Conservation (phyloP, 495 filamentous ascomycete species). For the Talaromyces proteolyticus region DNA sequence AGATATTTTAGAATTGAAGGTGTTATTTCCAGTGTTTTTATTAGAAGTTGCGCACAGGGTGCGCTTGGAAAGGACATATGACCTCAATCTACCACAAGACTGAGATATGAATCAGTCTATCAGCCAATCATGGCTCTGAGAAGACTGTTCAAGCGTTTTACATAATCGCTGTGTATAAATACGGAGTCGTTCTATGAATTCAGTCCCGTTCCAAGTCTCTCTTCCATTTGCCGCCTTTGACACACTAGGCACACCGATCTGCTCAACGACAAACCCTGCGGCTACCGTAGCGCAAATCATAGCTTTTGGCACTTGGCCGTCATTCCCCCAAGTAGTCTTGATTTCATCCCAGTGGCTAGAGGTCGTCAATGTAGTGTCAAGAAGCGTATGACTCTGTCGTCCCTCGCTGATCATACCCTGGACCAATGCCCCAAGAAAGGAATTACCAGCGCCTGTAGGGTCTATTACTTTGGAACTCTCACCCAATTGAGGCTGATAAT, state of each 20-base stretch:
- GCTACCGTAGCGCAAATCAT: conserved; percentile 76
- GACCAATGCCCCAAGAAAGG: conserved; percentile 79
- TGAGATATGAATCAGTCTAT: conserved; percentile 20
- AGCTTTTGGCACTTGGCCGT: conserved; percentile 56
- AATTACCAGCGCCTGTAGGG: conserved; percentile 94
- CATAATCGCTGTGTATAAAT: conserved; percentile 46
- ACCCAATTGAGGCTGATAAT: conserved; percentile 34
- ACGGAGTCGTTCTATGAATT: conserved; percentile 46
- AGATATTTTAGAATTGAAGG: background rate
- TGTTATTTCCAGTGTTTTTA: conserved; percentile 2
- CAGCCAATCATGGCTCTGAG: conserved; percentile 40
- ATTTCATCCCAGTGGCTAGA: conserved; percentile 27
- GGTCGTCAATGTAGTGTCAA: conserved; percentile 25
- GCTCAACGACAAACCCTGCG: conserved; percentile 91
- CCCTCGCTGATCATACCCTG: conserved; percentile 63
- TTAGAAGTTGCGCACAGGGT: background rate
- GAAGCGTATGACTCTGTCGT: conserved; percentile 25
- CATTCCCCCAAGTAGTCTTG: conserved; percentile 16
- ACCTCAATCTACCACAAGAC: background rate
- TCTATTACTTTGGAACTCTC: conserved; percentile 60
- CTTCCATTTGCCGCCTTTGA: conserved; percentile 39
- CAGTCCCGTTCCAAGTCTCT: conserved; percentile 76
- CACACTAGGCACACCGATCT: conserved; percentile 74
- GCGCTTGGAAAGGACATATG: background rate
- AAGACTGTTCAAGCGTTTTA: conserved; percentile 39